Evolutionary conservation across 2,329 filamentous ascomycete species (phyloP), one percentile per base, ranked within the genome.

Genomic region (Apiospora marii): DNA sequence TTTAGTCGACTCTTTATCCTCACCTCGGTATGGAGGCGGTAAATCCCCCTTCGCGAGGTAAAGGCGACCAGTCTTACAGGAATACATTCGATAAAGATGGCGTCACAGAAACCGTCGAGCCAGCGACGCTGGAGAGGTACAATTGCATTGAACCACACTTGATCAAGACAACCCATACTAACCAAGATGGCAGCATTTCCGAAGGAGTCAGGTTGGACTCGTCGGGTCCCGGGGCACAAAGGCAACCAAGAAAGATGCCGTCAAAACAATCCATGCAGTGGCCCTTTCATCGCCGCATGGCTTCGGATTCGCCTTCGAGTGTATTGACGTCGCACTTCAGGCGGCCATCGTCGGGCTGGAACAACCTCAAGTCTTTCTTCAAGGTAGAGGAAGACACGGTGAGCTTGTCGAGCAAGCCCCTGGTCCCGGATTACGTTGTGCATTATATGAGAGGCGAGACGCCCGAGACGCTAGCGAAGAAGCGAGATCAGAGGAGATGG

Each of bases 361-460:
- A 71, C 24, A 71, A 80, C 43, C 75, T 77, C 19, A 76, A 76
- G 70, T 76, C 75, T 34, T 77, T 80, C 51, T 77, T 80, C 68
- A 79, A 76, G 4, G 74, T 74, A 13, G 71, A 77, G 14, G 79
- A 79, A 48, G 80, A 81, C 61, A 74, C 79, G 4, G 76, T 75
- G 30, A 81, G 79, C 72, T 80, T 85, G 41, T 82, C 85, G 72
- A 81, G 81, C 71, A 84, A 85, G 71, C 82, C 69, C 14, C 48
- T 89, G 44, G 83, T 89, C 22, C 87, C 87, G 12, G 87, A 89
- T 79, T 89, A 89, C 75, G 85, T 89, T 53, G 82, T 87, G 74
- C 86, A 88, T 78, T 89, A 86, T 77, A 82, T 89, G 74, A 84
- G 87, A 53, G 87, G 87, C 67, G 87, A 89, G 79, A 89, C 87